Percentiles rank a stretch among this genome's conserved stretches.
Evolutionary conservation across 176 grass and related monocot species (phyloP).

Genomic region (Musa itinerans): DNA sequence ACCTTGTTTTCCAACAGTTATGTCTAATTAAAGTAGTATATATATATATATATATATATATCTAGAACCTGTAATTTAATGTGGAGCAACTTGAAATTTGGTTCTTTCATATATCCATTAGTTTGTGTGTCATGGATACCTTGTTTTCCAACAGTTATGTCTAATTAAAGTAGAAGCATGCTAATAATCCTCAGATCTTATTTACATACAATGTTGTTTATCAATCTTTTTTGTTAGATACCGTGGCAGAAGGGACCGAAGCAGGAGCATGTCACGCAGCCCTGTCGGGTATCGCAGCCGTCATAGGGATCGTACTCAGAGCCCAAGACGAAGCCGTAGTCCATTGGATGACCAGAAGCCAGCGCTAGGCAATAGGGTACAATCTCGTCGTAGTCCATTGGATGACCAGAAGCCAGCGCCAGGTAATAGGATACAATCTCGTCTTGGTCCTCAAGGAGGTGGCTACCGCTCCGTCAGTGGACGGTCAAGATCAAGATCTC

Average conservation of each 20-base stretch:
- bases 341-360: slow-evolving; percentile 9
- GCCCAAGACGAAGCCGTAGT: slow-evolving; percentile 43
- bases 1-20: too few species aligned
- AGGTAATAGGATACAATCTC: slow-evolving; percentile 29
- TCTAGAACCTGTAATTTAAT: too few species aligned
- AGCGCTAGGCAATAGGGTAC: slow-evolving; percentile 20
- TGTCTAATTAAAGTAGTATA: not conserved
- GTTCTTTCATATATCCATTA: not conserved
- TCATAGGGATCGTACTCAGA: slow-evolving; percentile 33
- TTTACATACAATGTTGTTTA: too few species aligned
- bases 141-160: not conserved
- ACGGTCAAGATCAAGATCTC: slow-evolving; percentile 35
- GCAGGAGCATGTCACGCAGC: slow-evolving; percentile 47
- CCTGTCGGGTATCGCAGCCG: slow-evolving; percentile 25
- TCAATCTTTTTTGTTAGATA: slow-evolving; percentile 25
- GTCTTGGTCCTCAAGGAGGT: slow-evolving; percentile 9
- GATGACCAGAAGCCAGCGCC: slow-evolving; percentile 7
- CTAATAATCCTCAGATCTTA: too few species aligned
- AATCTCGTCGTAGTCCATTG: slow-evolving; percentile 16
- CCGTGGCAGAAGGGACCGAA: slow-evolving; percentile 35
- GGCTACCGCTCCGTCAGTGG: slow-evolving; percentile 27
- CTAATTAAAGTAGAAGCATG: too few species aligned
- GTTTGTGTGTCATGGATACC: not conserved
- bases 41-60: too few species aligned
- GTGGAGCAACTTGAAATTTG: too few species aligned